Conservation (phyloP, 768 basidiomycete genomes). For the Pisolithus orientalis region DNA sequence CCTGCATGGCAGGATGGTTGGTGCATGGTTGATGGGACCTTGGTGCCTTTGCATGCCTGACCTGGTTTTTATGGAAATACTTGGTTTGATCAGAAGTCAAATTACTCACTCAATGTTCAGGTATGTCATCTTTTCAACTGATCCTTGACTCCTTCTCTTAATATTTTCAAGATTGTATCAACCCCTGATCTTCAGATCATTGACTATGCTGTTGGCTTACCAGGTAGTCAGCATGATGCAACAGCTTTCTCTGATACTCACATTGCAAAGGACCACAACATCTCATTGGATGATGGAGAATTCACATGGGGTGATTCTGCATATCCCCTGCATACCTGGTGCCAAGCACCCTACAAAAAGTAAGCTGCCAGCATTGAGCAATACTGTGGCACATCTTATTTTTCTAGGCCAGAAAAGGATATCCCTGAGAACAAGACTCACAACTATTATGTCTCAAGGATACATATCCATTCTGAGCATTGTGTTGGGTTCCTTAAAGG, state of each 20-base stretch:
- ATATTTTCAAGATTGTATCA: too few relatives aligned
- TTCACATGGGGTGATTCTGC: conserved; percentile 36
- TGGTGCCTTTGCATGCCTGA: too few relatives aligned
- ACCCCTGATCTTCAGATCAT: conserved; percentile 13
- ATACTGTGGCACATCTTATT: too few relatives aligned
- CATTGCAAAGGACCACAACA: conserved; percentile 4
- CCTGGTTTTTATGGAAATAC: too few relatives aligned
- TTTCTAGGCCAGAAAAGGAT: too few relatives aligned
- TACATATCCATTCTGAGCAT: conserved; percentile 31
- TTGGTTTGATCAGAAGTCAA: too few relatives aligned
- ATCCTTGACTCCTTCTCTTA: too few relatives aligned
- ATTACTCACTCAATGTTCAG: too few relatives aligned
- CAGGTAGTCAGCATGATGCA: conserved; percentile 30
- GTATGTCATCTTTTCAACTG: too few relatives aligned
- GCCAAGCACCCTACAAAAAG: conserved; percentile 27
- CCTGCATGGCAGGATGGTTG: too few relatives aligned
- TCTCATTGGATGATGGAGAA: conserved; percentile 10
- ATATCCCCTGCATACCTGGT: conserved; percentile 29
- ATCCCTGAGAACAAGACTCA: conserved; percentile 9
- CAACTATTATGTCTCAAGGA: conserved; percentile 31
- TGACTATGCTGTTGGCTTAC: conserved; percentile 27
- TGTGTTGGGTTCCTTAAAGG: conserved; percentile 37
- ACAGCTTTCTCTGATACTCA: conserved; percentile 26
- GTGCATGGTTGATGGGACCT: too few relatives aligned
- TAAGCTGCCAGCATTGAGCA: too few relatives aligned